Evolutionary conservation across 495 filamentous ascomycete species (phyloP).

Genomic region (Pseudoneurospora amorphoporcata): DNA sequence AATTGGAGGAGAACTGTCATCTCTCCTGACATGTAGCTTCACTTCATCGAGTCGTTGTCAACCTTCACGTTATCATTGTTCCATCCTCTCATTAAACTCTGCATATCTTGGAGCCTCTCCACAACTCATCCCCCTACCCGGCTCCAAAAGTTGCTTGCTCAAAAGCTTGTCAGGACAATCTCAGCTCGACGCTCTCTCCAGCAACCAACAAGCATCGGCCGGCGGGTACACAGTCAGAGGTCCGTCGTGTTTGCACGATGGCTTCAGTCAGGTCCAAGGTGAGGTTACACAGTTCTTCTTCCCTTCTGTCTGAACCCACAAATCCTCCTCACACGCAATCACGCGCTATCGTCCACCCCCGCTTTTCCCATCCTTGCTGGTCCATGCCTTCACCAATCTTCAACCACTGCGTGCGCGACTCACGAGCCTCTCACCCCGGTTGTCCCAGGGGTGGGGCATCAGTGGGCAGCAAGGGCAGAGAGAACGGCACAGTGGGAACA

Average conservation of each 20-base stretch:
- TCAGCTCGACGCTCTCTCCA: not conserved
- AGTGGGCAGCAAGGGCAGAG: not conserved
- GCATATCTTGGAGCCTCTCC: not conserved
- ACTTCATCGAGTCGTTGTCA: not conserved
- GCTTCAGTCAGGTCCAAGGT: not conserved
- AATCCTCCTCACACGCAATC: slow-evolving; percentile 26
- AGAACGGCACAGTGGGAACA: slow-evolving; percentile 12
- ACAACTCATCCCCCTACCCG: not conserved
- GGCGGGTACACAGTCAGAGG: not conserved
- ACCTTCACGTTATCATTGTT: not conserved
- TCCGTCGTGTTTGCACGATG: not conserved
- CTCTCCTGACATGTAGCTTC: not conserved
- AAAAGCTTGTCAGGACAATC: not conserved
- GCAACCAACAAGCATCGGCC: not conserved
- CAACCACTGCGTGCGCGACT: slow-evolving; percentile 10
- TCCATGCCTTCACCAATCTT: slow-evolving; percentile 16
- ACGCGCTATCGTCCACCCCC: slow-evolving; percentile 28
- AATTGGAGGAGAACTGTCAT: not conserved
- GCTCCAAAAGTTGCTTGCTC: not conserved
- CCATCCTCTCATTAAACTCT: not conserved
- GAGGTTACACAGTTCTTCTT: not conserved
- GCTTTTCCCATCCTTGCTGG: slow-evolving; percentile 20
- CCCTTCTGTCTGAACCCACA: slow-evolving; percentile 10
- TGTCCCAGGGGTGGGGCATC: slow-evolving; percentile 8
- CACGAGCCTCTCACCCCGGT: slow-evolving; percentile 14